Evolutionary conservation across 164 flowering plant genomes (phyloP).

Genomic region (Vitis rupestris): DNA sequence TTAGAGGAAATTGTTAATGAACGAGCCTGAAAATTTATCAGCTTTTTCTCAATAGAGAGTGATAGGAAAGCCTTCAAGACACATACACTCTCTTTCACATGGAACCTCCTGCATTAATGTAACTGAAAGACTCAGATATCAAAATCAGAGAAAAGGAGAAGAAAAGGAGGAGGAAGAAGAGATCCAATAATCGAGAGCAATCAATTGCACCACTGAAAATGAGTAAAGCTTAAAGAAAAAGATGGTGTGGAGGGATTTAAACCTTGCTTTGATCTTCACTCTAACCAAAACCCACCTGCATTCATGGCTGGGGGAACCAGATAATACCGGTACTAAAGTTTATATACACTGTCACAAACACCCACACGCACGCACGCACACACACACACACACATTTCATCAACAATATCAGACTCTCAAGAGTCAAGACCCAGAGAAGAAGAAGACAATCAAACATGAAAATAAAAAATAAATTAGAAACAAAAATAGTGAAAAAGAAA

Average conservation of each 20-base stretch:
- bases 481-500: constrained; percentile 3
- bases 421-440: constrained; percentile 2
- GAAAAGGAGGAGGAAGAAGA: constrained; percentile 10
- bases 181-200: constrained; percentile 13
- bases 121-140: constrained; percentile 27
- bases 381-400: constrained; percentile 10
- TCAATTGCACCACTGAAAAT: constrained; percentile 20
- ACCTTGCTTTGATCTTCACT: constrained; percentile 24
- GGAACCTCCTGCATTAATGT: constrained; percentile 20
- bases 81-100: constrained; percentile 13
- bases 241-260: constrained; percentile 12
- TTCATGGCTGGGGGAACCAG: constrained; percentile 22
- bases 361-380: constrained; percentile 12
- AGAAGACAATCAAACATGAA: constrained; percentile 8
- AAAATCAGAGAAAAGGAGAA: constrained; percentile 10
- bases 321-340: constrained; percentile 20
- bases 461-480: constrained; percentile 4
- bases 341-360: constrained; percentile 24
- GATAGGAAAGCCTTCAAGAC: constrained; percentile 11
- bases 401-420: constrained; percentile 9
- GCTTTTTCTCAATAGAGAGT: constrained; percentile 19
- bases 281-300: constrained; percentile 45
- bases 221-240: not conserved
- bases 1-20: constrained; percentile 34
- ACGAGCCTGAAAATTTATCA: constrained; percentile 22